Conservation (phyloP, 2,329 filamentous ascomycete species). For the Chlorencoelia australis region DNA sequence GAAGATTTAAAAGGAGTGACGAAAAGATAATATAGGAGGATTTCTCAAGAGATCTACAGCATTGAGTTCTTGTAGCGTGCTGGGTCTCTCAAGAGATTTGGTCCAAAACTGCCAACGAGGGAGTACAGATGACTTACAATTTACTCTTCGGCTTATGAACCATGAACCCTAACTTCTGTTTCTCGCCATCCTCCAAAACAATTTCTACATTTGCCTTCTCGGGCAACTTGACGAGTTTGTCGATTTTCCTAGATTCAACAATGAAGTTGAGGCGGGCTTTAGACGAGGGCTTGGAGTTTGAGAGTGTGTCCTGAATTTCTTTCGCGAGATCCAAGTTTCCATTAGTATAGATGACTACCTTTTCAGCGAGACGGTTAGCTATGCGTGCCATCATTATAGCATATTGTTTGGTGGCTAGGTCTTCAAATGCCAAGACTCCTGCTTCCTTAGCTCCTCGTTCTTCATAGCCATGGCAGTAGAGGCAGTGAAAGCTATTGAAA, state of each 20-base stretch:
- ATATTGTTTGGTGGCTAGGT: neutral
- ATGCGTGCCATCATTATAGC: neutral
- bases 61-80: no score
- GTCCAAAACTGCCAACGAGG: no score
- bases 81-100: no score
- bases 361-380: neutral
- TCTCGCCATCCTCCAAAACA: slow-evolving; percentile 12
- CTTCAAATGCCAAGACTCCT: neutral
- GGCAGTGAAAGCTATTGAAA: slow-evolving; percentile 2
- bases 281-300: neutral
- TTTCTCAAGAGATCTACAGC: no score
- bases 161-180: slow-evolving; percentile 31
- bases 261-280: neutral
- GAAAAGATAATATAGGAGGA: no score
- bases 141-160: slow-evolving; percentile 30
- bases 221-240: neutral
- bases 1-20: no score
- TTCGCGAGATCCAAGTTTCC: neutral
- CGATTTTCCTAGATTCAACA: neutral
- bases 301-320: neutral
- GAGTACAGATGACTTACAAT: no score
- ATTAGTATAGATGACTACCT: neutral
- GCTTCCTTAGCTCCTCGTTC: neutral
- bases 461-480: slow-evolving; percentile 5
- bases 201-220: slow-evolving; percentile 32